Evolutionary conservation across 257 asterid species (phyloP).

Genomic region (Galeopsis tetrahit): DNA sequence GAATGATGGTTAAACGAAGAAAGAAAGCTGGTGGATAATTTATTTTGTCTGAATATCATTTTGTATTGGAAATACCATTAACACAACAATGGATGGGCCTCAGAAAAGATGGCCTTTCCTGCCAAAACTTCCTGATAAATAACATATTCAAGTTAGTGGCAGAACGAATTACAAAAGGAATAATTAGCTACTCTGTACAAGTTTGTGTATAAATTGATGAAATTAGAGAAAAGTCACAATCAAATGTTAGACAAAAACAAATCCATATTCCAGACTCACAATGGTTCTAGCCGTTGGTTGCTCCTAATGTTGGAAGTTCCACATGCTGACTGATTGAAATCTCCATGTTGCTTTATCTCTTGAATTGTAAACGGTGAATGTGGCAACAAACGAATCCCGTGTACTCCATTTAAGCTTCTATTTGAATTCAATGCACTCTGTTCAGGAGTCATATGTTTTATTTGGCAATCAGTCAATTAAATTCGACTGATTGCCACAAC

Average conservation of each 20-base stretch:
- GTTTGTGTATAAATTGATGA: constrained; percentile 13
- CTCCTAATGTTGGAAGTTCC: constrained; percentile 44
- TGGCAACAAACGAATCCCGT: constrained; percentile 73
- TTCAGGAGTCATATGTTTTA: constrained; percentile 60
- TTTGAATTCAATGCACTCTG: constrained; percentile 47
- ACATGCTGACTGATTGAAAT: constrained; percentile 41
- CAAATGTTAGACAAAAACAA: constrained; percentile 17
- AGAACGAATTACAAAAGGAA: neutral
- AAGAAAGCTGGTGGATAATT: neutral
- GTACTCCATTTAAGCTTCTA: constrained; percentile 67
- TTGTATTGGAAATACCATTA: constrained; percentile 50
- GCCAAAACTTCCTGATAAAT: constrained; percentile 79
- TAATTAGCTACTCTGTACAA: neutral
- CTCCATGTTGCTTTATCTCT: constrained; percentile 67
- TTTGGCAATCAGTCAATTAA: constrained; percentile 74
- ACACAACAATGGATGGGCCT: constrained; percentile 77
- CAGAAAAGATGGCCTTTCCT: constrained; percentile 78
- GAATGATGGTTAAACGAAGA: neutral
- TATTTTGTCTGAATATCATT: neutral
- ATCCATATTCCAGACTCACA: constrained; percentile 60
- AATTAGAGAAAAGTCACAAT: neutral
- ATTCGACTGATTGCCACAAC: constrained; percentile 76
- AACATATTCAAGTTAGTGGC: constrained; percentile 20
- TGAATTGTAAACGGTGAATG: constrained; percentile 70
- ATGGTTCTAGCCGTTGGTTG: constrained; percentile 48